Conservation (phyloP, 176 grass and related monocot genomes). For the Paspalum vaginatum region DNA sequence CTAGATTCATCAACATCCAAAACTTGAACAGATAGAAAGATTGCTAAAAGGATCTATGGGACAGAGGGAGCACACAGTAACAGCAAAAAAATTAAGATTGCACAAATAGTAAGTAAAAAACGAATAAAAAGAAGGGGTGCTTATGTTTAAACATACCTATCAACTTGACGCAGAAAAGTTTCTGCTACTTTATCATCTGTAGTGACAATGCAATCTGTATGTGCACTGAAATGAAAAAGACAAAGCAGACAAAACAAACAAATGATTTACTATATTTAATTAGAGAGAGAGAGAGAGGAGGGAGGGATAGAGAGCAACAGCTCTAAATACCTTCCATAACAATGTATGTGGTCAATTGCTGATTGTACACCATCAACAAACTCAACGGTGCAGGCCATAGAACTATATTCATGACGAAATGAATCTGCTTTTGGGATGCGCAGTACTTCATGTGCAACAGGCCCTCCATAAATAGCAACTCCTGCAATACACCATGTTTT, state of each 20-base stretch:
- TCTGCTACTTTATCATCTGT: conserved; percentile 69
- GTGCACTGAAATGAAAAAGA: conserved; percentile 59
- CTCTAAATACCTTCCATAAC: conserved; percentile 74
- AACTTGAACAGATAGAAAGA: too few relatives aligned
- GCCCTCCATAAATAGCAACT: conserved; percentile 77
- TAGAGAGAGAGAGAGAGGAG: background rate
- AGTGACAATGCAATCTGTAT: conserved; percentile 90
- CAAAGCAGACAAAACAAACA: background rate
- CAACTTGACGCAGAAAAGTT: conserved; percentile 77
- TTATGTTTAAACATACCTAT: conserved; percentile 62
- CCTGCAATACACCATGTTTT: conserved; percentile 50
- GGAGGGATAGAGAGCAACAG: background rate
- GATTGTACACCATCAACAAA: conserved; percentile 84
- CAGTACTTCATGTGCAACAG: conserved; percentile 56
- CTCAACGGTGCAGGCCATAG: conserved; percentile 83
- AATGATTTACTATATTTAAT: background rate
- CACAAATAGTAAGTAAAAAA: conserved; percentile 13
- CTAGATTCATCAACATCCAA: too few relatives aligned
- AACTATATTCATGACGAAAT: conserved; percentile 85
- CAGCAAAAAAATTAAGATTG: conserved; percentile 13
- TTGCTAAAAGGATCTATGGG: too few relatives aligned
- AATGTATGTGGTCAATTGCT: conserved; percentile 93
- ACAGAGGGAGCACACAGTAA: background rate
- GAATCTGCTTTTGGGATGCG: conserved; percentile 61
- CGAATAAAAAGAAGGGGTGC: background rate